Base-by-base conservation (phyloP, 2,329 filamentous ascomycete genomes). In the Apiospora rasikravindrae region DNA sequence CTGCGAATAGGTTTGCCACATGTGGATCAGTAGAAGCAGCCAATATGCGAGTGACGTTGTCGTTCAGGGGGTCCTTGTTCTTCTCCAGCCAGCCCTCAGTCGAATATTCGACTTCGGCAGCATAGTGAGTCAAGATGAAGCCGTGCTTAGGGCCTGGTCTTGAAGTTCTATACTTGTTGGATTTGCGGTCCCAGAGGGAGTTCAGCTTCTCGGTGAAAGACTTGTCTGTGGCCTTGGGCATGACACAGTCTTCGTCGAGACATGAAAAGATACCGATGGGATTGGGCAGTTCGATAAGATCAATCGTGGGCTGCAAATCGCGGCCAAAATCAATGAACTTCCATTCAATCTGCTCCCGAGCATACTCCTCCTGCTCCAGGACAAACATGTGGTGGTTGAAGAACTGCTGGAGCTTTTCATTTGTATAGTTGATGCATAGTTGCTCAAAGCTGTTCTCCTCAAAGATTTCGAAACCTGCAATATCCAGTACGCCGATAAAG, bases 351-450 rank as follows among this genome's bases (percentile, higher is more conserved):
- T 98, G 94, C 81, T 99, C 96, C 67, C 96, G 88, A 11, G 96
- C 95, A 81, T 99, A 99, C 81, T 99, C 96, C 82, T 99, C 96
- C 79, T 99, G 96, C 81, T 99, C 96, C 10, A 99, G 87, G 13
- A 99, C 96, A 80, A 99, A 99, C 96, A 99, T 99, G 85, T 99
- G 97, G 81, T 99, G 96, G 79, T 99, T 99, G 89, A 99, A 99
- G 82, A 99, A 99, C 77, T 99, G 96, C 80, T 99, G 96, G 8
- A 99, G 90, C 82, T 98, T 99, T 82, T 99, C 96, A 83, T 99
- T 99, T 74, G 97, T 98, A 83, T 99, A 99, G 83, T 99, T 99
- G 88, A 99, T 99, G 86, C 96, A 99, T 7, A 99, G 88, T 82
- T 99, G 96, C 82, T 99, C 96, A 79, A 99, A 99, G 85, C 96